Percentiles rank a stretch among this genome's conserved stretches.
These are phyloP conservation scores for Echinosophora koreensis DNA, from an alignment of 306 rosid genomes.

Conservation along the genomic window DNA sequence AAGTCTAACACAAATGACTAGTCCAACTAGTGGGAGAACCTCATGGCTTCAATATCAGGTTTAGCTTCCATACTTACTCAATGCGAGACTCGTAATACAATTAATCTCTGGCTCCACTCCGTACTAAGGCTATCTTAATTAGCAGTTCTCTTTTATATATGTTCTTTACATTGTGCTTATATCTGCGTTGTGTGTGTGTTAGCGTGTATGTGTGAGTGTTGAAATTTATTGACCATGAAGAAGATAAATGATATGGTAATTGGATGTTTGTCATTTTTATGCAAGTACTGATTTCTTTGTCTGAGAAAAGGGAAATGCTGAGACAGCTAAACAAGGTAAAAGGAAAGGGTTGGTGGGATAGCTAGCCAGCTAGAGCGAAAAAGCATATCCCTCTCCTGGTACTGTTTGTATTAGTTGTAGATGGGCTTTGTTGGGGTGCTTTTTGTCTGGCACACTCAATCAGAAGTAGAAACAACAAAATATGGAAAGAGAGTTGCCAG, in stretches of 20 bases:
- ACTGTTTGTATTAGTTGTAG: slow-evolving; percentile 29
- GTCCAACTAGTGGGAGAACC: too few relatives aligned
- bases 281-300: slow-evolving; percentile 35
- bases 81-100: too few relatives aligned
- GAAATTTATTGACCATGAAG: not conserved
- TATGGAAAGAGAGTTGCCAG: slow-evolving; percentile 46
- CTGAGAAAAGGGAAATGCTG: slow-evolving; percentile 40
- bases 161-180: too few relatives aligned
- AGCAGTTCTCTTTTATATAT: too few relatives aligned
- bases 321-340: slow-evolving; percentile 42
- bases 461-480: slow-evolving; percentile 43
- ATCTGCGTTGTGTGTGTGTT: too few relatives aligned
- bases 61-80: too few relatives aligned
- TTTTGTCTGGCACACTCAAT: slow-evolving; percentile 54
- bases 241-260: slow-evolving; percentile 24
- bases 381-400: slow-evolving; percentile 16
- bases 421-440: slow-evolving; percentile 46
- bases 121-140: too few relatives aligned
- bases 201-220: too few relatives aligned
- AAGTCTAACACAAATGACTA: too few relatives aligned
- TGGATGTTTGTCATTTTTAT: slow-evolving; percentile 28
- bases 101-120: too few relatives aligned
- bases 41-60: too few relatives aligned
- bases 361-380: slow-evolving; percentile 8
- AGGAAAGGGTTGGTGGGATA: slow-evolving; percentile 49